Conservation (phyloP, 768 basidiomycete genomes). For the Agrocybe pediades region DNA sequence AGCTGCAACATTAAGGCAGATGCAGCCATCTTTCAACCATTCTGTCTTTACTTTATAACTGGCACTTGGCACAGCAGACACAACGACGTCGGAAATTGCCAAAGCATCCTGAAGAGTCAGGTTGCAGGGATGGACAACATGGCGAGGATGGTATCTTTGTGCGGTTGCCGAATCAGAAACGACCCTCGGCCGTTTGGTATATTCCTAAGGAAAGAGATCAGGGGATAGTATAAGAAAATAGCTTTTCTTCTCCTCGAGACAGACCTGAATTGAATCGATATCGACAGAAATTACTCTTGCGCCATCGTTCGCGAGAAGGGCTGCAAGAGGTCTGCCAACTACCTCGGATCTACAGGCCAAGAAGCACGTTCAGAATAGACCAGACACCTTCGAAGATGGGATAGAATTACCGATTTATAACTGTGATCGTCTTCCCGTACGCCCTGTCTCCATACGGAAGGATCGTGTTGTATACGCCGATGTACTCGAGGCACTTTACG, state of each 20-base stretch:
- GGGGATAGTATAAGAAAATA: neutral
- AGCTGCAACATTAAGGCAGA: conserved; percentile 90
- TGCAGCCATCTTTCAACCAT: conserved; percentile 90
- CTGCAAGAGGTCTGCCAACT: conserved; percentile 95
- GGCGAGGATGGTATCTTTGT: conserved; percentile 78
- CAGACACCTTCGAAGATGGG: conserved; percentile 1
- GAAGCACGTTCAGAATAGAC: neutral
- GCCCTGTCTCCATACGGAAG: conserved; percentile 94
- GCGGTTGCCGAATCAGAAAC: conserved; percentile 31
- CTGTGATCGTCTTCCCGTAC: conserved; percentile 89
- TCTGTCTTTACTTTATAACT: conserved; percentile 88
- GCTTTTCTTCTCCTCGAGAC: neutral
- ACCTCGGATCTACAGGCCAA: conserved; percentile 77
- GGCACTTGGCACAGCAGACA: conserved; percentile 88
- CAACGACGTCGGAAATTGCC: conserved; percentile 86
- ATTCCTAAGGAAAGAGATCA: conserved; percentile 53
- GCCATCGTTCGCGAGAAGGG: conserved; percentile 93
- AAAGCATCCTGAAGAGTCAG: conserved; percentile 80
- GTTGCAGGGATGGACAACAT: conserved; percentile 72
- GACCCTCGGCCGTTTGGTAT: conserved; percentile 82
- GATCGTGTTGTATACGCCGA: conserved; percentile 91
- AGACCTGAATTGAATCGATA: conserved; percentile 88
- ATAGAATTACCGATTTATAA: conserved; percentile 86
- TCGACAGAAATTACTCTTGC: conserved; percentile 95
- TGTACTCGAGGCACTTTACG: conserved; percentile 90